phyloP scores from a whole-genome alignment of 1,284 basidiomycete genomes.

The Tylopilus orsonianus region DNA sequence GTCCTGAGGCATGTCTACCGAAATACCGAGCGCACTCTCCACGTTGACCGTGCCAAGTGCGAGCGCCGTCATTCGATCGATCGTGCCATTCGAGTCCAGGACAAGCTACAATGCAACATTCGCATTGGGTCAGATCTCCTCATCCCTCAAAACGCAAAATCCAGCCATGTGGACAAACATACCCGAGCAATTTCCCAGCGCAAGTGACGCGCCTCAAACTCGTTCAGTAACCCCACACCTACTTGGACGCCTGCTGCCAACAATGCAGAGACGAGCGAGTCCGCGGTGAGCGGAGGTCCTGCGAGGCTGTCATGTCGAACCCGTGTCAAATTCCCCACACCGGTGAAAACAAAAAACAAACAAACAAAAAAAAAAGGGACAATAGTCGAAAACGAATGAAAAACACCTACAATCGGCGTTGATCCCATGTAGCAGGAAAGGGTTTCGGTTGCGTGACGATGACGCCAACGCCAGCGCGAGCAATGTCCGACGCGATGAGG shows the following conservation, averaged over 20 bases:
- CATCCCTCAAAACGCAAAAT: too few species aligned
- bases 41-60: conserved; percentile 47
- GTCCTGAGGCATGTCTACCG: conserved; percentile 32
- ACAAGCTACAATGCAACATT: conserved; percentile 2
- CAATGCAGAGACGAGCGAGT: conserved; percentile 63
- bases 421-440: conserved; percentile 69
- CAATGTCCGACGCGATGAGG: conserved; percentile 73
- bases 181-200: conserved; percentile 79
- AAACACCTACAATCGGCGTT: conserved; percentile 54
- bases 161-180: neutral
- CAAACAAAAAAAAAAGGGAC: too few species aligned
- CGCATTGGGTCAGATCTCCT: neutral
- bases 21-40: conserved; percentile 51
- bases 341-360: too few species aligned
- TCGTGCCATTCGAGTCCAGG: conserved; percentile 39
- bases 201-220: conserved; percentile 68
- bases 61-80: conserved; percentile 42
- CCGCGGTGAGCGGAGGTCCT: conserved; percentile 71
- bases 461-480: conserved; percentile 66
- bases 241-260: conserved; percentile 67
- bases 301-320: conserved; percentile 45
- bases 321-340: neutral
- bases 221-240: conserved; percentile 62
- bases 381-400: neutral
- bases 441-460: conserved; percentile 58